Evolutionary conservation across 352 stramenopile species (phyloP).

Genomic region (Pythium vanterpoolii): DNA sequence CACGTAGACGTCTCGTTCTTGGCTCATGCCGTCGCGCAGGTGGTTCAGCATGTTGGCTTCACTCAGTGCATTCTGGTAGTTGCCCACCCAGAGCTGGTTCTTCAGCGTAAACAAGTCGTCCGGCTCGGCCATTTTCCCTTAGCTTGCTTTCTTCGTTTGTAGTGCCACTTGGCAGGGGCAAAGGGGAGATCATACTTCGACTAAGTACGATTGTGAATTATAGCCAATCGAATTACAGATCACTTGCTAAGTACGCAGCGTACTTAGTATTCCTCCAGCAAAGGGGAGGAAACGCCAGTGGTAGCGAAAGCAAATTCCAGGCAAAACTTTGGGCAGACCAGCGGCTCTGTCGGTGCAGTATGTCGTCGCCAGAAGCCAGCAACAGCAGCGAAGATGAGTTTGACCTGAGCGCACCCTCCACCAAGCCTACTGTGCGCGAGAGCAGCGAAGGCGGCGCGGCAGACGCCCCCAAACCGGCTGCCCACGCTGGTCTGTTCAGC

Average conservation of each 20-base stretch:
- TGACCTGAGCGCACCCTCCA: constrained; percentile 41
- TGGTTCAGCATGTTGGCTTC: constrained; percentile 88
- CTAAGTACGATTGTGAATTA: constrained; percentile 15
- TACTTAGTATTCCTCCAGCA: not conserved
- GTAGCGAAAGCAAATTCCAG: not conserved
- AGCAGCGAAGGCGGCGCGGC: not conserved
- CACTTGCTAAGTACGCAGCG: constrained; percentile 2
- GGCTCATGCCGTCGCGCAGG: constrained; percentile 80
- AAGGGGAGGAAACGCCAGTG: constrained; percentile 13
- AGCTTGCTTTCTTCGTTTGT: not conserved
- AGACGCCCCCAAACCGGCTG: constrained; percentile 16
- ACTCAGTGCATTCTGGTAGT: constrained; percentile 94
- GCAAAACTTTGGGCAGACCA: not conserved
- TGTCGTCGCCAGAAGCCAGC: constrained; percentile 63
- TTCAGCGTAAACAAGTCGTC: constrained; percentile 98
- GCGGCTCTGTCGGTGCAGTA: not conserved
- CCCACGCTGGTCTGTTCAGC: constrained; percentile 61
- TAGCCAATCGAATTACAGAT: not conserved
- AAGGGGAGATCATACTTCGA: not conserved
- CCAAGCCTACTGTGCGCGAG: constrained; percentile 18
- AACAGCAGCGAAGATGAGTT: constrained; percentile 81
- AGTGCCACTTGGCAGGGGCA: constrained; percentile 14
- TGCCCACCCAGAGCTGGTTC: constrained; percentile 96
- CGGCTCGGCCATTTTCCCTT: constrained; percentile 83
- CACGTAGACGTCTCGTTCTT: constrained; percentile 94